These are phyloP conservation scores for Puccinia polysora DNA, from an alignment of 1,284 basidiomycete species.

Conservation along the genomic window DNA sequence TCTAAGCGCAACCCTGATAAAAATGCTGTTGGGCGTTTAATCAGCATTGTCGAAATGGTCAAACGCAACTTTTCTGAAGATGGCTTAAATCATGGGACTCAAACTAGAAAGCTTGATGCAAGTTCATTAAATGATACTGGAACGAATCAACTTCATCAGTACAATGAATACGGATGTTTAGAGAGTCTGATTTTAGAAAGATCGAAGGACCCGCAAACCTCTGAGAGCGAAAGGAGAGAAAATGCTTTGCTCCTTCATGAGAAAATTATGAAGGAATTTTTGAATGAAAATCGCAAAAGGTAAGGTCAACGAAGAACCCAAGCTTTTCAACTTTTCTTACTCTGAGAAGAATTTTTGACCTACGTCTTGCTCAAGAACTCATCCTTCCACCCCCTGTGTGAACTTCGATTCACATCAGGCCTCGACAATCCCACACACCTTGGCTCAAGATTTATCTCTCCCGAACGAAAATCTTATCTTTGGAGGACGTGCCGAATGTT, in stretches of 20 bases:
- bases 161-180: slow-evolving; percentile 37
- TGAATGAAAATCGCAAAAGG: slow-evolving; percentile 38
- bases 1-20: slow-evolving; percentile 39
- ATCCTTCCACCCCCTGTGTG: background rate
- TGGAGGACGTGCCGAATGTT: slow-evolving; percentile 10
- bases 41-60: slow-evolving; percentile 75
- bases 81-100: slow-evolving; percentile 1
- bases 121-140: background rate
- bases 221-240: background rate
- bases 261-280: slow-evolving; percentile 32
- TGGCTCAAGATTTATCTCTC: slow-evolving; percentile 39
- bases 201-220: background rate
- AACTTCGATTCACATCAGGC: slow-evolving; percentile 11
- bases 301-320: background rate
- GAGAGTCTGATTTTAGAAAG: slow-evolving; percentile 12
- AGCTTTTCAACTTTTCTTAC: background rate
- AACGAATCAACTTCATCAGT: slow-evolving; percentile 17
- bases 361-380: background rate
- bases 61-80: slow-evolving; percentile 66
- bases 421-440: slow-evolving; percentile 37
- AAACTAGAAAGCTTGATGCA: slow-evolving; percentile 55
- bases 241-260: slow-evolving; percentile 6
- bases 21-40: slow-evolving; percentile 56
- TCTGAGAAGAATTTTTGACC: background rate
- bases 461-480: background rate